Evolutionary conservation across 2,329 filamentous ascomycete species (phyloP).

Genomic region (Juglanconis oblonga): DNA sequence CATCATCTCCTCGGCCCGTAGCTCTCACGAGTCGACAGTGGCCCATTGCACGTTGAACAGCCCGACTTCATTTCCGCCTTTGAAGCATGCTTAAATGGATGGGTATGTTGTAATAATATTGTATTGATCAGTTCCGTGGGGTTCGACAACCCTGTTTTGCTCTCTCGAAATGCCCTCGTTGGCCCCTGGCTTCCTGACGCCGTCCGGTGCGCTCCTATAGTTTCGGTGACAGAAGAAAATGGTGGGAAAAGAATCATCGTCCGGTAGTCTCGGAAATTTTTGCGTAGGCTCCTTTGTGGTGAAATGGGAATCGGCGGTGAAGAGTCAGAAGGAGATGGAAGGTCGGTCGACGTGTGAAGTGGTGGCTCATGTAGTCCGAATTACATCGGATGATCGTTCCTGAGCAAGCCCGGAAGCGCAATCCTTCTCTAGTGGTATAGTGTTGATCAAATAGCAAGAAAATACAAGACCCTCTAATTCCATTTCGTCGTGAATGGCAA

Average conservation of each 20-base stretch:
- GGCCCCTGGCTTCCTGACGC: constrained; percentile 15
- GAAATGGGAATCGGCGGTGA: not conserved
- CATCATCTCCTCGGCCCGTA: not conserved
- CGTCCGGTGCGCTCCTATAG: constrained; percentile 17
- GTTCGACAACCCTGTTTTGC: constrained; percentile 6
- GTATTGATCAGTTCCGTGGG: constrained; percentile 13
- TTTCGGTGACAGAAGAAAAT: constrained; percentile 15
- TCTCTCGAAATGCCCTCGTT: not conserved
- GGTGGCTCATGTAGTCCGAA: constrained; percentile 2
- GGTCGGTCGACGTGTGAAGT: constrained; percentile 3
- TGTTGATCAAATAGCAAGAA: constrained; percentile 15
- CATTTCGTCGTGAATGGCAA: constrained; percentile 20
- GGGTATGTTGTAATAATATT: constrained; percentile 8
- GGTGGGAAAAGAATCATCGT: not conserved
- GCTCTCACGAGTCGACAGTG: not conserved
- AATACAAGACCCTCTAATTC: constrained; percentile 17
- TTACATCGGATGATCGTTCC: constrained; percentile 4
- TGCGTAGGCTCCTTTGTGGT: not conserved
- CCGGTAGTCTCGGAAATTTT: not conserved
- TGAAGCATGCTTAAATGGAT: not conserved
- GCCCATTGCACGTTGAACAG: not conserved
- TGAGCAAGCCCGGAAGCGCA: constrained; percentile 6
- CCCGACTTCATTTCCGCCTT: not conserved
- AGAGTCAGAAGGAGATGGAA: not conserved
- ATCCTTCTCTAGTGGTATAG: constrained; percentile 13